Conservation (phyloP, 169 alveolate genomes). For the Eimeria falciformis region DNA sequence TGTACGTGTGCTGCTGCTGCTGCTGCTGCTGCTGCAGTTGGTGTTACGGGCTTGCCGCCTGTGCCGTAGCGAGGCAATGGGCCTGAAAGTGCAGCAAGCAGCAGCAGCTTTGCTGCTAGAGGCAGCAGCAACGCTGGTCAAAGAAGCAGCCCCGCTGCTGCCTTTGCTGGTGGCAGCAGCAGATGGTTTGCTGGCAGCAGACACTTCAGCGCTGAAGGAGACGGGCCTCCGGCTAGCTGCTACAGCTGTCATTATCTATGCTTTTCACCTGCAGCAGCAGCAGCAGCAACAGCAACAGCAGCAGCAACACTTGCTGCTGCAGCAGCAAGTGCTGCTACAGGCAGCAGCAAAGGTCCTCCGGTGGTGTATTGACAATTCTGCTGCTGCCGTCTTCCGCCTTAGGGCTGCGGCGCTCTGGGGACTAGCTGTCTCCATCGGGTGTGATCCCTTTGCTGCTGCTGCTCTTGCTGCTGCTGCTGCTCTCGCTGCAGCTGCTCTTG, state of each 20-base stretch:
- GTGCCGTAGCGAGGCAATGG: background rate
- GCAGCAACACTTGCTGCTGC: background rate
- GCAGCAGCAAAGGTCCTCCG: constrained; percentile 4
- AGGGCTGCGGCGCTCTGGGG: background rate
- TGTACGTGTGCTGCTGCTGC: constrained; percentile 9
- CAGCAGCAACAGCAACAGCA: constrained; percentile 5
- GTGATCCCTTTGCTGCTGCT: background rate
- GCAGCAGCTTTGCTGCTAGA: constrained; percentile 7
- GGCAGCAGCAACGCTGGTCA: background rate
- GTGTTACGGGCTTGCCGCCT: background rate
- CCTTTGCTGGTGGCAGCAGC: constrained; percentile 26
- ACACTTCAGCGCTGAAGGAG: background rate
- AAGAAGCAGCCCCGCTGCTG: background rate
- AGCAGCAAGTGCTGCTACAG: constrained; percentile 21
- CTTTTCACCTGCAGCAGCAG: constrained; percentile 16
- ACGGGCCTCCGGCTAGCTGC: background rate
- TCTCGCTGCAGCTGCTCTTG: constrained; percentile 2
- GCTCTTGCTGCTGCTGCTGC: constrained; percentile 52
- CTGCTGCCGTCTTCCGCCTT: background rate
- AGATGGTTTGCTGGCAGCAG: background rate
- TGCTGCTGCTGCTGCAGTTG: constrained; percentile 9
- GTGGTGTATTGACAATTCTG: background rate
- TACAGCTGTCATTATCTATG: background rate
- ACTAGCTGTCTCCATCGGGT: background rate
- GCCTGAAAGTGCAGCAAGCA: constrained; percentile 14